Conservation (phyloP, 208 protist species). For the Leishmania tarentolae region DNA sequence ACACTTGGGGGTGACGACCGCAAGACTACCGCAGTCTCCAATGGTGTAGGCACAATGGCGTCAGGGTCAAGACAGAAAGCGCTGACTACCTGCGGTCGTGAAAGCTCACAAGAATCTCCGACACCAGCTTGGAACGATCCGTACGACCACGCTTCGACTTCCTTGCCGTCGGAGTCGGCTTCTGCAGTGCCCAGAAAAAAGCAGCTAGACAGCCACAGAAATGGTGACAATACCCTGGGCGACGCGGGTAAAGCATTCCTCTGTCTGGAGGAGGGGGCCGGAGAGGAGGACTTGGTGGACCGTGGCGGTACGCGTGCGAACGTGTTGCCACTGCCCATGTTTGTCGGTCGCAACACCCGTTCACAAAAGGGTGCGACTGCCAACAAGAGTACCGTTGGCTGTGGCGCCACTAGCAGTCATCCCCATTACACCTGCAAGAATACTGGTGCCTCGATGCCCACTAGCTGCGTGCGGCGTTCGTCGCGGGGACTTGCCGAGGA, state of each 20-base stretch:
- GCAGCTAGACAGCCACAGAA: not conserved
- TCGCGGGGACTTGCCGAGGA: constrained; percentile 5
- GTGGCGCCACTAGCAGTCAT: not conserved
- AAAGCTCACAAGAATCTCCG: not conserved
- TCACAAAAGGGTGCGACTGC: not conserved
- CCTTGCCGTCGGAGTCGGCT: not conserved
- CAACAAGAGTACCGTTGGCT: not conserved
- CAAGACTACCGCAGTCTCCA: not conserved
- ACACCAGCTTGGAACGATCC: not conserved
- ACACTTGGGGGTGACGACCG: not conserved
- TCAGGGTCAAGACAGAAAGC: not conserved
- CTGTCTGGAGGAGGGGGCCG: not conserved
- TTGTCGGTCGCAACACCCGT: constrained; percentile 6
- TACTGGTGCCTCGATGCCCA: not conserved
- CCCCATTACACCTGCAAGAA: not conserved
- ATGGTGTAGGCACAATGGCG: not conserved
- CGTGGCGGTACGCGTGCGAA: constrained; percentile 4
- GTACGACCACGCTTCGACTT: not conserved
- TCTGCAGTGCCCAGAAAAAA: not conserved
- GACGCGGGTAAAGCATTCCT: not conserved
- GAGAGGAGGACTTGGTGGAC: not conserved
- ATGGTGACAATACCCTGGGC: not conserved
- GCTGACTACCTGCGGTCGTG: not conserved
- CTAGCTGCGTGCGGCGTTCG: not conserved
- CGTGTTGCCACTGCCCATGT: constrained; percentile 25